phyloP scores from a whole-genome alignment of 1,284 basidiomycete species.

The Xerocomus nothofagi region DNA sequence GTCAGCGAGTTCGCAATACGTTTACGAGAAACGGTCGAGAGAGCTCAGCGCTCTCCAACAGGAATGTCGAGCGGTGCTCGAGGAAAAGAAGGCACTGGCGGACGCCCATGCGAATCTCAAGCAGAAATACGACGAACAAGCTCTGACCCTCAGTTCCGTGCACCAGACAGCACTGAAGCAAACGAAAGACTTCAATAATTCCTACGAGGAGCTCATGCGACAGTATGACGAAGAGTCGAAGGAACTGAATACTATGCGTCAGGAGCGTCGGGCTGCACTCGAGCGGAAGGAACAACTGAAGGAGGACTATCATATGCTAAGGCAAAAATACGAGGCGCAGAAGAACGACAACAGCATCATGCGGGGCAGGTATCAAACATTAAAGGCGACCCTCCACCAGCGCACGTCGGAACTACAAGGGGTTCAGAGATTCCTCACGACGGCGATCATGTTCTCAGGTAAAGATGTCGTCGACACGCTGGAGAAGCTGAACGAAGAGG shows the following conservation, averaged over 20 bases:
- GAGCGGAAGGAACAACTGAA: constrained; percentile 7
- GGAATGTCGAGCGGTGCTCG: not conserved
- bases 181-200: constrained; percentile 1
- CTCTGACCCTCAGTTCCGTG: not conserved
- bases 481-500: constrained; percentile 21
- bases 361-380: constrained; percentile 5
- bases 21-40: constrained; percentile 7
- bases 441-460: constrained; percentile 17
- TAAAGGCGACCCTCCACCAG: constrained; percentile 19
- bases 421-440: constrained; percentile 18
- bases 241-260: constrained; percentile 1
- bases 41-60: constrained; percentile 7
- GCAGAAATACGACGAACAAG: constrained; percentile 10
- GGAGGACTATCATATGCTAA: constrained; percentile 2
- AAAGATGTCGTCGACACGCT: constrained; percentile 20
- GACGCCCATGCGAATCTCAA: constrained; percentile 1
- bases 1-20: not conserved
- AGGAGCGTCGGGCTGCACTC: constrained; percentile 2
- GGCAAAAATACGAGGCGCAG: constrained; percentile 12
- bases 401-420: constrained; percentile 22
- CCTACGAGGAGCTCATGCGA: constrained; percentile 2
- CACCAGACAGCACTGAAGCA: constrained; percentile 1
- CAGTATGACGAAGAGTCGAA: constrained; percentile 13
- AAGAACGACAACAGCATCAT: constrained; percentile 8
- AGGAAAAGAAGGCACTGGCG: constrained; percentile 13